Percentiles rank a stretch among this genome's conserved stretches.
These are phyloP conservation scores for Macrophomina phaseolina DNA, from an alignment of 2,329 filamentous ascomycete species.

Conservation along the genomic window DNA sequence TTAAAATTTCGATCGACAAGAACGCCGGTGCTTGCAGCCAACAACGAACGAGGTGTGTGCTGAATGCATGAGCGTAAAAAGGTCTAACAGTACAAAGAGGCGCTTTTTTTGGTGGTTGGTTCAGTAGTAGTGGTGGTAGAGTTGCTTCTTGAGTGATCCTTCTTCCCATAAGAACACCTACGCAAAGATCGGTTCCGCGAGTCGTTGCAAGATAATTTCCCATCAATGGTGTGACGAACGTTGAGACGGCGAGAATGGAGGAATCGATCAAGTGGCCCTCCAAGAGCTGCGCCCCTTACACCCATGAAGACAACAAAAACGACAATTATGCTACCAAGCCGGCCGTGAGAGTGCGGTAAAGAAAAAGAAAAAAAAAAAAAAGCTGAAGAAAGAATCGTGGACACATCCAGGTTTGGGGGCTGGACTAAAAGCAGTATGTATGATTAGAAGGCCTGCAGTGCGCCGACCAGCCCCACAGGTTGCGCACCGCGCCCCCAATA, in stretches of 20 bases:
- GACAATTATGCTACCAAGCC: conserved; percentile 28
- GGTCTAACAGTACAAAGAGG: conserved; percentile 26
- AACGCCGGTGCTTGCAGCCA: conserved; percentile 25
- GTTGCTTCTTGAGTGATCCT: conserved; percentile 20
- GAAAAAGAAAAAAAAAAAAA: conserved; percentile 22
- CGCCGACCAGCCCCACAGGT: conserved; percentile 24
- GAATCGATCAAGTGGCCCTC: conserved; percentile 15
- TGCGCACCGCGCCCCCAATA: conserved; percentile 27
- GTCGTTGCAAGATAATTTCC: conserved; percentile 15
- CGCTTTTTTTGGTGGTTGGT: conserved; percentile 26
- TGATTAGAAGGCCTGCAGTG: conserved; percentile 22
- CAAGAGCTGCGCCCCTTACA: conserved; percentile 23
- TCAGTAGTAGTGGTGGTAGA: conserved; percentile 19
- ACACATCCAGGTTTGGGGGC: conserved; percentile 27
- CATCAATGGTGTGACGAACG: conserved; percentile 14
- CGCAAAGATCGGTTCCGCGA: conserved; percentile 12
- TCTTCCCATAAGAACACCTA: conserved; percentile 21
- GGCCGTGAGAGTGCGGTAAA: conserved; percentile 24
- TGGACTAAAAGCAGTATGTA: conserved; percentile 26
- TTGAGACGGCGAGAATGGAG: conserved; percentile 14
- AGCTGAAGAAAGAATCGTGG: conserved; percentile 28
- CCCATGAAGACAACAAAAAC: conserved; percentile 24
- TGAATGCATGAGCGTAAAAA: conserved; percentile 25
- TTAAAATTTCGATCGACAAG: conserved; percentile 27
- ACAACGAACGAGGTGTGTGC: conserved; percentile 20